Percentiles rank a stretch among this genome's conserved stretches.
These are phyloP conservation scores for Rhizopus arrhizus DNA, from an alignment of 371 early-diverging fungal species.

Conservation along the genomic window DNA sequence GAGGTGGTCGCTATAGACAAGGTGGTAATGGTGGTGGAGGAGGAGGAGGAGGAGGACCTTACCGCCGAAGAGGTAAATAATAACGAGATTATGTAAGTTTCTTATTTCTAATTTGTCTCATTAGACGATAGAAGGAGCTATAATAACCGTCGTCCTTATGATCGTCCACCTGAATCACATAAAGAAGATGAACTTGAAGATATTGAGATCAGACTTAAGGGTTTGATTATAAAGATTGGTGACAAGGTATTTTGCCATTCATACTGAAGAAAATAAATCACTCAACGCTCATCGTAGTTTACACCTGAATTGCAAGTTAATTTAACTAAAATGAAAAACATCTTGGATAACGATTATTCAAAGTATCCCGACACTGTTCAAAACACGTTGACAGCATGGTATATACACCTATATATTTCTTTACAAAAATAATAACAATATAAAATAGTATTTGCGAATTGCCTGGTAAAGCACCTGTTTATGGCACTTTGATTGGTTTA, in stretches of 20 bases:
- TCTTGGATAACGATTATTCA: constrained; percentile 68
- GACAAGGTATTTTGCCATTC: constrained; percentile 58
- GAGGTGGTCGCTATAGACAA: constrained; percentile 9
- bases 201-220: constrained; percentile 69
- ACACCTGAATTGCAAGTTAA: constrained; percentile 63
- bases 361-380: constrained; percentile 68
- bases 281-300: constrained; percentile 34
- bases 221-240: constrained; percentile 78
- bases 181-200: constrained; percentile 64
- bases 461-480: constrained; percentile 80
- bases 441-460: constrained; percentile 67
- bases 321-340: constrained; percentile 69
- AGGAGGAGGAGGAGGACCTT: constrained; percentile 26
- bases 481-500: constrained; percentile 76
- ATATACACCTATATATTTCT: constrained; percentile 6
- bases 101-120: background rate
- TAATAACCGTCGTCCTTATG: constrained; percentile 29
- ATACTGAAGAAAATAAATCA: background rate
- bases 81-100: background rate
- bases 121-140: constrained; percentile 28
- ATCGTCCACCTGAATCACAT: constrained; percentile 27
- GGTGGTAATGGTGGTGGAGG: constrained; percentile 19
- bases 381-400: constrained; percentile 68
- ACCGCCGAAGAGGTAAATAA: constrained; percentile 23
- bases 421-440: background rate